Percentiles rank a stretch among this genome's conserved stretches.
These are phyloP conservation scores for Parasarocladium wereldwijsianum DNA, from an alignment of 2,329 filamentous ascomycete genomes.

Conservation along the genomic window DNA sequence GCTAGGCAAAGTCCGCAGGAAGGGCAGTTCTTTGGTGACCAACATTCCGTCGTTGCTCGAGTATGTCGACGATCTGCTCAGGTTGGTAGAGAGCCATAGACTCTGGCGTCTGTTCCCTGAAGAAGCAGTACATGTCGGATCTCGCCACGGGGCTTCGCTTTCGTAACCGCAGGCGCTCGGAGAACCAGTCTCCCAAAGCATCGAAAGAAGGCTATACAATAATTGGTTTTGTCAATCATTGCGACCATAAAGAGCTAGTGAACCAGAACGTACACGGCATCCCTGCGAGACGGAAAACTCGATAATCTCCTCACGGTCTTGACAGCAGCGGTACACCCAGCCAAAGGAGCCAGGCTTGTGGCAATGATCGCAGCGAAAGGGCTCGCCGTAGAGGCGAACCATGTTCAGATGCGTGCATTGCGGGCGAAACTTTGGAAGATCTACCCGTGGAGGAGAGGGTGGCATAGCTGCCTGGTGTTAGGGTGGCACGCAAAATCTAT, in stretches of 20 bases:
- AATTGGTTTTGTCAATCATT: not conserved
- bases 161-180: conserved; percentile 18
- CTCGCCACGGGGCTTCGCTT: conserved; percentile 24
- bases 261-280: conserved; percentile 6
- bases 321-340: conserved; percentile 61
- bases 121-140: conserved; percentile 26
- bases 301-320: conserved; percentile 38
- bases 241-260: not conserved
- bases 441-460: too few species aligned
- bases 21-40: conserved; percentile 16
- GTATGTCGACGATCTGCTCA: conserved; percentile 29
- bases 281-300: conserved; percentile 14
- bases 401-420: conserved; percentile 55
- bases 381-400: conserved; percentile 44
- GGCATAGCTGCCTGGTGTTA: too few species aligned
- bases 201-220: conserved; percentile 18
- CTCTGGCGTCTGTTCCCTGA: conserved; percentile 26
- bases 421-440: conserved; percentile 11
- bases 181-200: conserved; percentile 17
- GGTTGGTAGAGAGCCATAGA: conserved; percentile 29
- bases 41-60: conserved; percentile 36
- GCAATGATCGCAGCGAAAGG: conserved; percentile 44
- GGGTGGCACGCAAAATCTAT: too few species aligned
- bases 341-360: conserved; percentile 39
- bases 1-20: not conserved